These are phyloP conservation scores for Ciborinia camelliae DNA, from an alignment of 2,329 filamentous ascomycete genomes.

Conservation along the genomic window DNA sequence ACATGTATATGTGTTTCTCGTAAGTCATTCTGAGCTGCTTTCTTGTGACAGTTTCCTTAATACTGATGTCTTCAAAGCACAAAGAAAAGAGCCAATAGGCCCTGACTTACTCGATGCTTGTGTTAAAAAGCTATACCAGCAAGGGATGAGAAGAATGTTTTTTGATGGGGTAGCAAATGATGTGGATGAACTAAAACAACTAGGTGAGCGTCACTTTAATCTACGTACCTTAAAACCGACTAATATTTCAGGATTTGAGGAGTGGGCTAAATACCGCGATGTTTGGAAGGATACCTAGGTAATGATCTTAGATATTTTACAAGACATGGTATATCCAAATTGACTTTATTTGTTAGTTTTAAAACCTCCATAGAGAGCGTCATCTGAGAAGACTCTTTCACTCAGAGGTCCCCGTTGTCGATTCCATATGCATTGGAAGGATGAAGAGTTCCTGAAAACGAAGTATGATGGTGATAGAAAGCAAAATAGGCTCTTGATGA, in stretches of 20 bases:
- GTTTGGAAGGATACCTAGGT: slow-evolving; percentile 45
- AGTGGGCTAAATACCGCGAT: slow-evolving; percentile 57
- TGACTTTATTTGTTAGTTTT: background rate
- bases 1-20: slow-evolving; percentile 59
- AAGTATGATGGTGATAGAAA: background rate
- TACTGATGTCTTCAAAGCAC: slow-evolving; percentile 23
- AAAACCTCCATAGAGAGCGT: background rate
- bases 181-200: slow-evolving; percentile 48
- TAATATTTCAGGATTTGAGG: slow-evolving; percentile 48
- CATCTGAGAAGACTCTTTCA: background rate
- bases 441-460: background rate
- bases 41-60: background rate
- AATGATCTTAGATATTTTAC: background rate
- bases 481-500: too few relatives aligned
- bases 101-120: slow-evolving; percentile 53
- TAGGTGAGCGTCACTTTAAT: slow-evolving; percentile 44
- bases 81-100: slow-evolving; percentile 46
- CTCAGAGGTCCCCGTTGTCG: background rate
- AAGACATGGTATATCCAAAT: background rate
- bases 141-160: slow-evolving; percentile 53
- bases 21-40: slow-evolving; percentile 38
- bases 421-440: background rate
- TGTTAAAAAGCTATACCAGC: slow-evolving; percentile 45
- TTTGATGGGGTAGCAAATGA: slow-evolving; percentile 53
- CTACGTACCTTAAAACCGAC: background rate